Evolutionary conservation across 345 rosid genomes (phyloP), one percentile per base, ranked within the genome.

Genomic region (Linum trigynum): DNA sequence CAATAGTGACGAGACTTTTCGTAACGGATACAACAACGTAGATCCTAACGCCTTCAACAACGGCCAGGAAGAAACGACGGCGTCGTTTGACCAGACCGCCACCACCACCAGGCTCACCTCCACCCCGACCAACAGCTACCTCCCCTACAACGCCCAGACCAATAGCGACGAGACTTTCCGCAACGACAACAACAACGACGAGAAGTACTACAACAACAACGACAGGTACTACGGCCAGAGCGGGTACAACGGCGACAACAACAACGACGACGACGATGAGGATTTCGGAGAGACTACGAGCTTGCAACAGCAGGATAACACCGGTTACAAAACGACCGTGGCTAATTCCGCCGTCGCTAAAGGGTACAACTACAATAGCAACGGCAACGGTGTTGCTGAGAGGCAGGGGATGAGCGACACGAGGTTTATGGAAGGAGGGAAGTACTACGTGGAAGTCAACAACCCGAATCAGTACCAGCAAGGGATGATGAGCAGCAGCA

Each of bases 401-500:
- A 57, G 61, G 37, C 61, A 57, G 38, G 61, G 61, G 61, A 57
- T 57, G 61, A 57, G 61, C 38, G 61, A 57, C 23, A 57, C 61
- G 38, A 57, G 61, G 61, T 57, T 57, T 7, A 4, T 57, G 38
- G 38, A n/a, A 2, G 38, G 38, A 5, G 61, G 61, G 38, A 57
- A 37, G 61, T 57, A 57, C 61, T 57, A 17, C 61, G 7, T 5
- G 12, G 61, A 57, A 1, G 1, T 57, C 61, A 37, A 17, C 38
- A 23, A 57, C 38, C 38, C 36, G 38, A 57, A 17, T 48, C 53
- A 48, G 53, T 48, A 48, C 11, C 53, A 48, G 53, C 53, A 48
- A 15, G 45, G 45, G 9, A 4, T 41, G 5, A n/a, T 23, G 32
- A 23, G 32, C 32, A 23, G 32, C 32, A 4, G 6, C 45, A 15